Conservation (phyloP, 2,329 filamentous ascomycete species). For the Aspergillus tubingensis region DNA sequence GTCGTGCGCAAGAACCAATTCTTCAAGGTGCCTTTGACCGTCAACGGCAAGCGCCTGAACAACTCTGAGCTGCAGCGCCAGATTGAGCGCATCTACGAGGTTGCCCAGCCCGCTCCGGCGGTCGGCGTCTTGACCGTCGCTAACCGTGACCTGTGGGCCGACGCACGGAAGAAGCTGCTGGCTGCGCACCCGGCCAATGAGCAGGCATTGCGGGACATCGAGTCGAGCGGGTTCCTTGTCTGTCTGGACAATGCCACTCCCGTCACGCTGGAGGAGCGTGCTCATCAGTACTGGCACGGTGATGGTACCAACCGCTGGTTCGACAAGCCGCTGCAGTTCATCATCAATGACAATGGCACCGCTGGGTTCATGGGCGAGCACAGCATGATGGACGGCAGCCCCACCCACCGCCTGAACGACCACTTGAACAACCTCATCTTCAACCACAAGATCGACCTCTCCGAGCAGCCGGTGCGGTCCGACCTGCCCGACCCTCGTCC, state of each 20-base stretch:
- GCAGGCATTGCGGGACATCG: constrained; percentile 74
- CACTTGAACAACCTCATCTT: constrained; percentile 90
- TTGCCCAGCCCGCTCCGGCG: constrained; percentile 68
- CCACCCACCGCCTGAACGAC: constrained; percentile 94
- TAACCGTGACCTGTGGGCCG: constrained; percentile 91
- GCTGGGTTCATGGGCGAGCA: constrained; percentile 98
- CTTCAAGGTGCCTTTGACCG: constrained; percentile 84
- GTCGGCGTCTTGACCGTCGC: constrained; percentile 86
- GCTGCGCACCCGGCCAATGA: constrained; percentile 77
- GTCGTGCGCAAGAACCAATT: constrained; percentile 95
- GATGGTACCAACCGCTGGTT: constrained; percentile 96
- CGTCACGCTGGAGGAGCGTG: constrained; percentile 91
- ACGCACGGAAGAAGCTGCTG: constrained; percentile 75
- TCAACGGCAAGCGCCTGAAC: constrained; percentile 82
- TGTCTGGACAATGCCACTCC: constrained; percentile 91
- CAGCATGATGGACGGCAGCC: constrained; percentile 99
- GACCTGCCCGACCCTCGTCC: constrained; percentile 77
- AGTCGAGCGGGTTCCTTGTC: constrained; percentile 85
- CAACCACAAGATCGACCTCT: constrained; percentile 90
- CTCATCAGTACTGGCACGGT: constrained; percentile 96
- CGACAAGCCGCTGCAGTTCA: constrained; percentile 97
- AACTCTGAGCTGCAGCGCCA: constrained; percentile 86
- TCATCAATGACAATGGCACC: constrained; percentile 96
- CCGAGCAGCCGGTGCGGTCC: constrained; percentile 73
- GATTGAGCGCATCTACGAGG: constrained; percentile 80